Percentiles rank a stretch among this genome's conserved stretches.
Conservation (phyloP, 2,329 filamentous ascomycete species). For the Ascochyta pisi region DNA sequence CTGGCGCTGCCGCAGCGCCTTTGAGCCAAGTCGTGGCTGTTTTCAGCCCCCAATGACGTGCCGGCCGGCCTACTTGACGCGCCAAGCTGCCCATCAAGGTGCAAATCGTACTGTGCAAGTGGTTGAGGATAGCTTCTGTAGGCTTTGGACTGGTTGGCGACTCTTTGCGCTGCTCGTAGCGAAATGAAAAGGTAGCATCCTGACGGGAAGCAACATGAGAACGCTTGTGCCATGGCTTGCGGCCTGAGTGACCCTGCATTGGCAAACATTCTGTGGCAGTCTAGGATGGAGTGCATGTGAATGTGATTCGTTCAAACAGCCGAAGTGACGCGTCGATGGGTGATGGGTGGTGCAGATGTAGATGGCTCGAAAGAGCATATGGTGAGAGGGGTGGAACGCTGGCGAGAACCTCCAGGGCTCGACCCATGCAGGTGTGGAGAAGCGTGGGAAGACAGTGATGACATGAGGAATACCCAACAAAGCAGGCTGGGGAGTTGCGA, state of each 20-base stretch:
- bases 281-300: not conserved
- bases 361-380: not conserved
- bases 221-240: slow-evolving; percentile 1
- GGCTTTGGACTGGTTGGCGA: not conserved
- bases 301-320: not conserved
- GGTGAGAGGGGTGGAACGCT: not conserved
- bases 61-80: not conserved
- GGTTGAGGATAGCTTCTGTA: not conserved
- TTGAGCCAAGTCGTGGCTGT: slow-evolving; percentile 6
- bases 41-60: slow-evolving; percentile 5
- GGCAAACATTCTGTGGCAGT: not conserved
- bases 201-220: not conserved
- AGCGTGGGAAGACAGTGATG: not conserved
- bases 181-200: not conserved
- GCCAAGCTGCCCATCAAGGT: not conserved
- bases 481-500: not conserved
- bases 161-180: not conserved
- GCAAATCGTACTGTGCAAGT: not conserved
- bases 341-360: not conserved
- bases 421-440: not conserved
- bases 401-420: not conserved
- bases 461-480: not conserved
- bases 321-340: slow-evolving; percentile 2
- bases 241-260: not conserved
- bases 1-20: slow-evolving; percentile 8